Percentiles rank a stretch among this genome's conserved stretches.
phyloP scores from a whole-genome alignment of 192 early-diverging fungal species.

The Jimgerdemannia flammicorona region DNA sequence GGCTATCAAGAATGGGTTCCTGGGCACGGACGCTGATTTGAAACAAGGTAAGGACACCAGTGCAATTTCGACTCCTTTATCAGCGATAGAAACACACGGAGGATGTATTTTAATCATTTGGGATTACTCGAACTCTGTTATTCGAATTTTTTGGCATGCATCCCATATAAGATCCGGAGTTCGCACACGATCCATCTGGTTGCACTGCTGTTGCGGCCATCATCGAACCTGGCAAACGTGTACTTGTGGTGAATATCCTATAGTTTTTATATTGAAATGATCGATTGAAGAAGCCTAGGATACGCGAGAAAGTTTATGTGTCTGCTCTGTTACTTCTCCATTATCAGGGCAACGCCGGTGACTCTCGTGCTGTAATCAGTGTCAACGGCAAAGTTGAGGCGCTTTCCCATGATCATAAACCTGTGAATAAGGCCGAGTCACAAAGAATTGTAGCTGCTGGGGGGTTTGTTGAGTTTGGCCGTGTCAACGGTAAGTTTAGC shows the following conservation, averaged over 20 bases:
- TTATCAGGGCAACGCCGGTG: slow-evolving; percentile 84
- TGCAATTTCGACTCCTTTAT: not conserved
- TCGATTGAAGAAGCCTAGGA: not conserved
- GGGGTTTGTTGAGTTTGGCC: slow-evolving; percentile 97
- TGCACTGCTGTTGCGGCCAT: slow-evolving; percentile 94
- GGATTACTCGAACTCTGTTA: too few species aligned
- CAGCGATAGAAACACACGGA: not conserved
- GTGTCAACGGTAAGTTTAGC: slow-evolving; percentile 83
- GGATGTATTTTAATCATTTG: too few species aligned
- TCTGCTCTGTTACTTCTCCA: not conserved
- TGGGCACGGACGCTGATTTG: slow-evolving; percentile 76
- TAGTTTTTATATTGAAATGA: not conserved
- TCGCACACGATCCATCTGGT: slow-evolving; percentile 82
- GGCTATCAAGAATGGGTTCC: slow-evolving; percentile 83
- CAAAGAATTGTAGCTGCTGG: slow-evolving; percentile 86
- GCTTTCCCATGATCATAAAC: slow-evolving; percentile 96
- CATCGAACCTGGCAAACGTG: slow-evolving; percentile 75
- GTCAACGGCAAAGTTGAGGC: slow-evolving; percentile 68
- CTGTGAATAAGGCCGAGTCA: slow-evolving; percentile 79
- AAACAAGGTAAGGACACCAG: slow-evolving; percentile 51
- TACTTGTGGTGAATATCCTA: slow-evolving; percentile 60
- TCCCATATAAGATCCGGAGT: slow-evolving; percentile 57
- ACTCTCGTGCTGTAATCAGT: slow-evolving; percentile 90
- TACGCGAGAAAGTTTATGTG: not conserved
- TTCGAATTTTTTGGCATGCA: not conserved